phyloP scores from a whole-genome alignment of 2,329 filamentous ascomycete species.

The Phyllosticta paracitricarpa region DNA sequence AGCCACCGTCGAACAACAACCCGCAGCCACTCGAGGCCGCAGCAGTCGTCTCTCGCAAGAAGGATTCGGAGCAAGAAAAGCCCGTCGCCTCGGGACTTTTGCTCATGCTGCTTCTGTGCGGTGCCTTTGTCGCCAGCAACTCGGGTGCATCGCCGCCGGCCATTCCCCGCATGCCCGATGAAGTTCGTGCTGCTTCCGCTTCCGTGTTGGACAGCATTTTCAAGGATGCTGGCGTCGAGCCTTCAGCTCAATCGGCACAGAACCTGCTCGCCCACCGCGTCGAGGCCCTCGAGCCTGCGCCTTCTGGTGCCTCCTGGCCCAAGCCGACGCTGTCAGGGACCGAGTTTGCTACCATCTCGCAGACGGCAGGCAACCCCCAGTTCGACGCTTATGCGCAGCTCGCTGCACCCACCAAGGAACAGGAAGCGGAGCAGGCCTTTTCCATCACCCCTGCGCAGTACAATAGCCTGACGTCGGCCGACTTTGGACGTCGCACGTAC shows the following conservation, averaged over 20 bases:
- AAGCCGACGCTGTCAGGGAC: constrained; percentile 28
- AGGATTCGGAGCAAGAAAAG: constrained; percentile 36
- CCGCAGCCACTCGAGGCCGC: constrained; percentile 26
- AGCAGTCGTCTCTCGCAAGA: constrained; percentile 33
- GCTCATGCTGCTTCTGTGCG: constrained; percentile 92
- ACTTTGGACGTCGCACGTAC: constrained; percentile 49
- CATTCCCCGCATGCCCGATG: constrained; percentile 69
- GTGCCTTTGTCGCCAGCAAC: constrained; percentile 90
- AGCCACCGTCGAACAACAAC: constrained; percentile 18
- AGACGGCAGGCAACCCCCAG: constrained; percentile 17
- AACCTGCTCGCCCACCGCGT: constrained; percentile 43
- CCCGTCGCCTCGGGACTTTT: constrained; percentile 72
- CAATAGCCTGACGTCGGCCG: constrained; percentile 68
- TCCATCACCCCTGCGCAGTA: constrained; percentile 79
- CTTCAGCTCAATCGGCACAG: constrained; percentile 26
- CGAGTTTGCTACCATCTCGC: constrained; percentile 25
- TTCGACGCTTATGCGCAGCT: constrained; percentile 36
- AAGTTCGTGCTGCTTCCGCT: constrained; percentile 68
- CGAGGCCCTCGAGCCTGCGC: constrained; percentile 27
- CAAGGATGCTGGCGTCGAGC: constrained; percentile 61
- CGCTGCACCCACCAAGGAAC: constrained; percentile 60
- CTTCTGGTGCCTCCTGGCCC: constrained; percentile 27
- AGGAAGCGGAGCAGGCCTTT: constrained; percentile 82
- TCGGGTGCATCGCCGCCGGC: constrained; percentile 58
- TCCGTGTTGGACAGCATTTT: constrained; percentile 71